Evolutionary conservation across 2,329 filamentous ascomycete species (phyloP), one percentile per base, ranked within the genome.

Genomic region (Curvularia eragrostidis): DNA sequence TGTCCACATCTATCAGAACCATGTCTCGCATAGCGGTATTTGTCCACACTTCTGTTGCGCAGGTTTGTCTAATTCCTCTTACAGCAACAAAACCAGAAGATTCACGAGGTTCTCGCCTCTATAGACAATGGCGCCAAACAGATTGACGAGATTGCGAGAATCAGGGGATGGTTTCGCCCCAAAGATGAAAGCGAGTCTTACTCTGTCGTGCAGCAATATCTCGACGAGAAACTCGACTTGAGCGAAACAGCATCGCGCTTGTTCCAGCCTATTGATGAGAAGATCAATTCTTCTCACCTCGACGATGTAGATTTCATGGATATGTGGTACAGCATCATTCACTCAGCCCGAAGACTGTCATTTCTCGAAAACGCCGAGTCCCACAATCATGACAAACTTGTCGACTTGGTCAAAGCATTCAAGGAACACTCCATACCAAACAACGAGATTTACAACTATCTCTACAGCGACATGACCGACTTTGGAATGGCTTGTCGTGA

Each of bases 301-400:
- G 64, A 69, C 43, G 62, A 66, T 15, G 59, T 68, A 5, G 24
- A 66, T 49, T 69, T 64, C 46, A 42, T 64, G 34, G 68, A 72
- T 30, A 53, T 75, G 2, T 74, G 69, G 68, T 71, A 71, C 56
- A 71, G 68, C 50, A 54, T 75, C 48, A 63, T 75, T 8, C 73
- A 76, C 47, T 65, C 70, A 1, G 66, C 72, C 28, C 70, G 66
- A 52, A 60, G 67, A 2, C 67, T 65, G 6, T 43, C 66, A 1
- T 73, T 62, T 54, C 55, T 48, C 3, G 32, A 66, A n/a, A 28
- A 30, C 23, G 5, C 32, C 4, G 26, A 2, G 6, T 19, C 21
- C 12, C 46, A 8, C 39, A 58, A 15, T 21, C 70, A 71, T 30
- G 32, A 55, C 10, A 63, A 62, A 42, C 59, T 75, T 9, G 44